Percentiles rank a stretch among this genome's conserved stretches.
These are phyloP conservation scores for Neofusicoccum parvum DNA, from an alignment of 2,329 filamentous ascomycete genomes.

Conservation along the genomic window DNA sequence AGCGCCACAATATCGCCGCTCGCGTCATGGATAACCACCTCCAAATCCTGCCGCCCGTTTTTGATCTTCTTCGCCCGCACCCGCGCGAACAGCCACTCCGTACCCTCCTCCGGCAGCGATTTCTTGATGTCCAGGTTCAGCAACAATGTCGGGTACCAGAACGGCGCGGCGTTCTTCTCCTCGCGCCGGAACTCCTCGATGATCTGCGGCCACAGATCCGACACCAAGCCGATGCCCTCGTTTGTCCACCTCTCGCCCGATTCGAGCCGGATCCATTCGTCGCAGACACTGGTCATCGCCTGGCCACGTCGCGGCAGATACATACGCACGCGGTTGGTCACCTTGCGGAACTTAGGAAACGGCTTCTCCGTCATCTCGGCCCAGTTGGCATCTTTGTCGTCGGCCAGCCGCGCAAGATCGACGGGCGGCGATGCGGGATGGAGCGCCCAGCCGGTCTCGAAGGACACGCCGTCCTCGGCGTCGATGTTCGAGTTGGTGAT, in stretches of 20 bases:
- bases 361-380: conserved; percentile 46
- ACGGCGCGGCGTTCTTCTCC: conserved; percentile 39
- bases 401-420: conserved; percentile 44
- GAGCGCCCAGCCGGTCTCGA: conserved; percentile 58
- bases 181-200: conserved; percentile 52
- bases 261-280: conserved; percentile 68
- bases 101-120: conserved; percentile 65
- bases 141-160: conserved; percentile 76
- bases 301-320: conserved; percentile 55
- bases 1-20: conserved; percentile 66
- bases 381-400: conserved; percentile 54
- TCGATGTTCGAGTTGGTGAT: conserved; percentile 65
- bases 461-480: conserved; percentile 60
- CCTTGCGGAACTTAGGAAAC: conserved; percentile 51
- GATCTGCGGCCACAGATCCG: conserved; percentile 70
- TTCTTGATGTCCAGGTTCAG: conserved; percentile 80
- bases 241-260: conserved; percentile 66
- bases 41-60: conserved; percentile 74
- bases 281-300: conserved; percentile 46
- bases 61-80: conserved; percentile 66
- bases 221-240: conserved; percentile 64
- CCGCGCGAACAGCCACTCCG: conserved; percentile 71
- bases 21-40: conserved; percentile 68
- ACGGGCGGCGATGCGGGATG: conserved; percentile 47
- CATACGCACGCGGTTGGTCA: conserved; percentile 53